A percentile compares a stretch with the other conserved stretches of the same genome.
phyloP scores from a whole-genome alignment of 2,329 filamentous ascomycete genomes.

The Plectosphaerella plurivora region DNA sequence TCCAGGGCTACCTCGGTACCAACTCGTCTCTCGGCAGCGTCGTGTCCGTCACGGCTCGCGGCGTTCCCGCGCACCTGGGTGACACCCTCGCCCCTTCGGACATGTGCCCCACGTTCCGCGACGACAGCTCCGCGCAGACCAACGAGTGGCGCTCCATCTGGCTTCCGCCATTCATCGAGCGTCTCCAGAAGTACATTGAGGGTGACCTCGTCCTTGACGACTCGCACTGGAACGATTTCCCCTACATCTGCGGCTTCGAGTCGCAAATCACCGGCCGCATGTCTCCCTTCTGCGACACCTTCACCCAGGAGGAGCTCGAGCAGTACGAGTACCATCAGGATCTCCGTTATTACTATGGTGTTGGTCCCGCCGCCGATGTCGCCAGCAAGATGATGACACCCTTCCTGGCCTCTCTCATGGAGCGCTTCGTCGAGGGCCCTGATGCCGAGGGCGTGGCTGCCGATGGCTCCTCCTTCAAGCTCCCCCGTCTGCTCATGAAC shows the following conservation, averaged over 20 bases:
- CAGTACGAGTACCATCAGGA: conserved; percentile 66
- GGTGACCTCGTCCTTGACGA: conserved; percentile 51
- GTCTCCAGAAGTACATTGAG: conserved; percentile 48
- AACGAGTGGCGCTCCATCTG: conserved; percentile 45
- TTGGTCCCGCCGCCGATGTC: conserved; percentile 51
- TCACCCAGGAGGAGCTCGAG: conserved; percentile 56
- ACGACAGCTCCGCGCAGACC: conserved; percentile 44
- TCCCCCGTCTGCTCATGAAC: conserved; percentile 54
- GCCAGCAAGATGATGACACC: conserved; percentile 58
- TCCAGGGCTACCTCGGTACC: conserved; percentile 56
- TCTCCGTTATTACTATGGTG: conserved; percentile 63
- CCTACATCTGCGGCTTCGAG: conserved; percentile 69
- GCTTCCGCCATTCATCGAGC: conserved; percentile 46
- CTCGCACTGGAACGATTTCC: conserved; percentile 52
- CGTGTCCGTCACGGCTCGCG: conserved; percentile 52
- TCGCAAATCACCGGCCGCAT: conserved; percentile 59
- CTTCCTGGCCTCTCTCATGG: conserved; percentile 49
- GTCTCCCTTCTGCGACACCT: conserved; percentile 59
- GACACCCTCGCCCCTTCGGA: conserved; percentile 62
- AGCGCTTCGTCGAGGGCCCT: conserved; percentile 48
- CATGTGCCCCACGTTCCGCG: conserved; percentile 54
- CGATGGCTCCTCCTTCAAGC: conserved; percentile 39
- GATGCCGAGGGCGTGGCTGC: conserved; percentile 39
- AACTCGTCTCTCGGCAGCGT: conserved; percentile 51
- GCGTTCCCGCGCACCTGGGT: conserved; percentile 46